These are phyloP conservation scores for Amylocystis lapponica DNA, from an alignment of 768 basidiomycete species.

Conservation along the genomic window DNA sequence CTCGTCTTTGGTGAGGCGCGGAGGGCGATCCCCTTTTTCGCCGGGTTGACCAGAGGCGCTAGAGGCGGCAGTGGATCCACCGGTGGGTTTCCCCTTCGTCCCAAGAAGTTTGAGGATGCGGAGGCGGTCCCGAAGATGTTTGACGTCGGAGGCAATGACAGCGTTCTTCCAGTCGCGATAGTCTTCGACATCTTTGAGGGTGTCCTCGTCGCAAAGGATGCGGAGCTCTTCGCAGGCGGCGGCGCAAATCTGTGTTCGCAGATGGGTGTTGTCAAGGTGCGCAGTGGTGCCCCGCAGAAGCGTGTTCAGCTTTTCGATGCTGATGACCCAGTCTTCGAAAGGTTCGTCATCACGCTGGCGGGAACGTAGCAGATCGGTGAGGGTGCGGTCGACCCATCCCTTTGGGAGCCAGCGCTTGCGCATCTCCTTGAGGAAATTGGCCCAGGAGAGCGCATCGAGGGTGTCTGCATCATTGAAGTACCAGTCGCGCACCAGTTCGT, in stretches of 20 bases:
- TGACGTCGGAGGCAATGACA: no score
- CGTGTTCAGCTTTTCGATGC: no score
- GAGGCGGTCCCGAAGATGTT: not conserved
- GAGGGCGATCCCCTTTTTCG: not conserved
- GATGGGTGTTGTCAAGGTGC: not conserved
- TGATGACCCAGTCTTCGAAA: no score
- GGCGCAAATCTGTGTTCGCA: no score
- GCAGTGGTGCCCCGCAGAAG: not conserved
- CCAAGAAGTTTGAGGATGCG: not conserved
- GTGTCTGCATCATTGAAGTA: not conserved
- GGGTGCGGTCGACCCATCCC: no score
- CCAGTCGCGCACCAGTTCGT: conserved; percentile 3
- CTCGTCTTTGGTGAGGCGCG: not conserved
- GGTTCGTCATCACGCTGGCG: no score
- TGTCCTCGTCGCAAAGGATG: not conserved
- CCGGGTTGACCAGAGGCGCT: not conserved
- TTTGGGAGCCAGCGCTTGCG: not conserved
- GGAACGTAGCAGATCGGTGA: no score
- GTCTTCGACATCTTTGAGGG: no score
- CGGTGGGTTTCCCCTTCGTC: not conserved
- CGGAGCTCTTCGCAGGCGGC: no score
- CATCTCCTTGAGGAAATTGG: not conserved
- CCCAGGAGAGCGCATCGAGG: not conserved
- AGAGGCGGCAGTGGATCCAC: not conserved
- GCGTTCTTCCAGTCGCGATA: no score